Evolutionary conservation across 176 grass and related monocot species (phyloP).

Genomic region (Oryza glaberrima): DNA sequence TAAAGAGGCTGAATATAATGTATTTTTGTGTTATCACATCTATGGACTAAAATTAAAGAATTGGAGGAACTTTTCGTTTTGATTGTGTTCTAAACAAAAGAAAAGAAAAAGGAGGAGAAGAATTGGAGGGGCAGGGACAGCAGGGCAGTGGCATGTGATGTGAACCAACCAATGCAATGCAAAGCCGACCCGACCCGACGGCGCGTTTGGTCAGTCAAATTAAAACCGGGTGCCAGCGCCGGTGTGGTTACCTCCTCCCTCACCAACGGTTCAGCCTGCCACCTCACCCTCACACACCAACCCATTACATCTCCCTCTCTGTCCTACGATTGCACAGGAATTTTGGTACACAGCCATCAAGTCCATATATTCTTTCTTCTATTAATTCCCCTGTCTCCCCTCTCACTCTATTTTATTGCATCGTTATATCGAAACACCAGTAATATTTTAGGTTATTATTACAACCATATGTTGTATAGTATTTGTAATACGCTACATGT

Average conservation of each 20-base stretch:
- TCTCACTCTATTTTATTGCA: background rate
- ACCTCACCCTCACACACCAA: background rate
- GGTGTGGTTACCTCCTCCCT: conserved; percentile 24
- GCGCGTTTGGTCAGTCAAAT: conserved; percentile 40
- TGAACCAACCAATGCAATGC: background rate
- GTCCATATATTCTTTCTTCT: background rate
- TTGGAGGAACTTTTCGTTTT: background rate
- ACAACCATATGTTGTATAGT: background rate
- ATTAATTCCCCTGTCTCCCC: background rate
- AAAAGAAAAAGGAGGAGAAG: background rate
- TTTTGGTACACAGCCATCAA: background rate
- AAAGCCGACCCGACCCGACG: conserved; percentile 34
- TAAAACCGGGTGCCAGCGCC: background rate
- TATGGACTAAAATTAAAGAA: background rate
- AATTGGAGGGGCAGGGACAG: background rate
- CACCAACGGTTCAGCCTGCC: background rate
- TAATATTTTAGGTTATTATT: background rate
- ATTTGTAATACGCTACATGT: background rate
- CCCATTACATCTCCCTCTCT: background rate
- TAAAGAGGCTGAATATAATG: too few species aligned
- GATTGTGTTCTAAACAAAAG: background rate
- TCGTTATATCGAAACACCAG: background rate
- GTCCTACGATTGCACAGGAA: background rate
- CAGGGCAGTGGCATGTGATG: conserved; percentile 22
- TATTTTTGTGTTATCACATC: background rate